A percentile compares a stretch with the other conserved stretches of the same genome.
Conservation (phyloP, 192 early-diverging fungal species). For the Coemansia sp. region DNA sequence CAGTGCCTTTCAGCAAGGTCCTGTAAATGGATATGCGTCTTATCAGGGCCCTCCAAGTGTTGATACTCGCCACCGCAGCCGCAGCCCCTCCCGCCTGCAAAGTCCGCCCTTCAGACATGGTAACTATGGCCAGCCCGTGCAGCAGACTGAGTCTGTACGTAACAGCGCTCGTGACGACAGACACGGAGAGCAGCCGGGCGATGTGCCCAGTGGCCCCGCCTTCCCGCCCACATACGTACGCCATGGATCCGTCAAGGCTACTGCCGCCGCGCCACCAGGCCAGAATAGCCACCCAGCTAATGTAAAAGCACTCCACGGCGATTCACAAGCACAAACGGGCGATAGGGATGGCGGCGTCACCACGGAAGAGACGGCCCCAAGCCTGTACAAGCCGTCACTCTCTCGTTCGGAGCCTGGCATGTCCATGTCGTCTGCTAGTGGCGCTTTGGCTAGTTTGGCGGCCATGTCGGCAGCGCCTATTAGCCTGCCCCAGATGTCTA, state of each 20-base stretch:
- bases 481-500: constrained; percentile 37
- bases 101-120: constrained; percentile 24
- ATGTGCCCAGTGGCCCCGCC: not conserved
- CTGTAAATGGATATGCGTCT: constrained; percentile 40
- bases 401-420: constrained; percentile 8
- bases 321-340: not conserved
- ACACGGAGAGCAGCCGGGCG: constrained; percentile 2
- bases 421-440: constrained; percentile 1
- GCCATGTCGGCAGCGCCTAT: constrained; percentile 32
- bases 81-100: constrained; percentile 36
- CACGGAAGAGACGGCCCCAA: constrained; percentile 31
- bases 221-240: constrained; percentile 12
- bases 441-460: constrained; percentile 8
- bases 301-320: not conserved
- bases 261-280: not conserved
- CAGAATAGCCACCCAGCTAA: not conserved
- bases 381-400: constrained; percentile 10
- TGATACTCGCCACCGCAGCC: constrained; percentile 20
- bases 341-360: constrained; percentile 41
- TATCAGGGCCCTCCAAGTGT: constrained; percentile 17
- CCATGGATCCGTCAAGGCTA: constrained; percentile 18
- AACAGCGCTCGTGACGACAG: constrained; percentile 12
- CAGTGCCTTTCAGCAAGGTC: constrained; percentile 40
- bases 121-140: constrained; percentile 19
- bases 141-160: not conserved